Conservation (phyloP, 2,329 filamentous ascomycete species). For the Paraconiothyrium brasiliense region DNA sequence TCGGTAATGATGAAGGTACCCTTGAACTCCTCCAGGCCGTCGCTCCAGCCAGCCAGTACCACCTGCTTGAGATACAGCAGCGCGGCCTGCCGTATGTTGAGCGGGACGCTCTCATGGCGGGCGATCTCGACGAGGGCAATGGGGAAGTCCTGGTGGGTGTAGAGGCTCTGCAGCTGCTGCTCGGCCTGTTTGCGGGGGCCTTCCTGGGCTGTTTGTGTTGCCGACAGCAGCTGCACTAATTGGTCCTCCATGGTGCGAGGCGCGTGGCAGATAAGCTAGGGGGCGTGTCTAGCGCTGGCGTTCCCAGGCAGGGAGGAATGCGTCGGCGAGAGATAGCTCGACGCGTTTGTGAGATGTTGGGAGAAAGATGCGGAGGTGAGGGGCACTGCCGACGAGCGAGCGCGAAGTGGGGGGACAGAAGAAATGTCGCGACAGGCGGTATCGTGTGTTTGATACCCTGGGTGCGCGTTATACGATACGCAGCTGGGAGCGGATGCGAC, state of each 20-base stretch:
- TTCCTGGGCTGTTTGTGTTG: constrained; percentile 82
- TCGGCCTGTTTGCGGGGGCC: constrained; percentile 86
- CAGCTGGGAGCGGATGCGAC: not conserved
- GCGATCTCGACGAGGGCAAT: constrained; percentile 82
- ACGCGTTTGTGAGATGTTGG: constrained; percentile 17
- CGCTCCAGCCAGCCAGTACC: constrained; percentile 85
- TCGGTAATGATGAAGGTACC: constrained; percentile 76
- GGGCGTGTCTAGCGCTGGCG: constrained; percentile 17
- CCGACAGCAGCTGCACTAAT: constrained; percentile 85
- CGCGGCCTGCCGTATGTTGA: constrained; percentile 83
- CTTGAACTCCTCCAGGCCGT: constrained; percentile 75
- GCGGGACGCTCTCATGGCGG: constrained; percentile 75
- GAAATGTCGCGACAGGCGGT: constrained; percentile 6
- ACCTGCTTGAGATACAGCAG: constrained; percentile 83
- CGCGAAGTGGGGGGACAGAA: constrained; percentile 15
- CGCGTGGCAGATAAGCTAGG: constrained; percentile 14
- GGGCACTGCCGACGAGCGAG: constrained; percentile 10
- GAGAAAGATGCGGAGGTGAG: constrained; percentile 14
- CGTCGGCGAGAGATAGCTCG: constrained; percentile 18
- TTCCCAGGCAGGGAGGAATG: constrained; percentile 5
- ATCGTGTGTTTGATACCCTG: not conserved
- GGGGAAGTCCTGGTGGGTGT: constrained; percentile 76
- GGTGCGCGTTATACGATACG: not conserved
- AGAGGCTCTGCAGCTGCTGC: constrained; percentile 77
- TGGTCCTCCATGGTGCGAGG: constrained; percentile 81